Conservation (phyloP, 2,329 filamentous ascomycete species). For the Trichothecium roseum region DNA sequence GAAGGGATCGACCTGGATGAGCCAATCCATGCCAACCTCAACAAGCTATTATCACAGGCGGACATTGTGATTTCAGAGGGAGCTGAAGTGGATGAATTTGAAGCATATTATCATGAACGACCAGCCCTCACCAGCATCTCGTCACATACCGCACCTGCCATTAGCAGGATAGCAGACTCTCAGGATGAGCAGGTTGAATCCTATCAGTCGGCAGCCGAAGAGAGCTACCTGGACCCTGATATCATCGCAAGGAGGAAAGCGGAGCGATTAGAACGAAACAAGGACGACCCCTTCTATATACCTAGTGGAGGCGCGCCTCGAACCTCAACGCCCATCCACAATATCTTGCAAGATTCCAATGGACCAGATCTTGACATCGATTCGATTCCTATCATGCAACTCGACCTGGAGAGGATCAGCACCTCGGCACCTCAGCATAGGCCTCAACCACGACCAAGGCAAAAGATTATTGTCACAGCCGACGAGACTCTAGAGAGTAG, state of each 20-base stretch:
- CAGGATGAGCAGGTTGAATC: conserved; percentile 39
- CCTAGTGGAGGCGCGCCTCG: conserved; percentile 39
- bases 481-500: conserved; percentile 61
- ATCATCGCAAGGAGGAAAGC: conserved; percentile 64
- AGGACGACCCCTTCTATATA: conserved; percentile 95
- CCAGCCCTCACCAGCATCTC: conserved; percentile 40
- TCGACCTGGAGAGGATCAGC: conserved; percentile 57
- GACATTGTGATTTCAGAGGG: conserved; percentile 37
- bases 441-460: conserved; percentile 33
- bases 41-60: conserved; percentile 51
- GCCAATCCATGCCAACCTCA: conserved; percentile 69
- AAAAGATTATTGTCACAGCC: conserved; percentile 56
- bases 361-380: conserved; percentile 80
- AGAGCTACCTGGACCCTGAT: conserved; percentile 61
- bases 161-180: conserved; percentile 39
- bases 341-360: conserved; percentile 62
- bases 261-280: conserved; percentile 72
- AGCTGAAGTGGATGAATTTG: conserved; percentile 56
- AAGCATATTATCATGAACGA: conserved; percentile 52
- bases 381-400: conserved; percentile 88
- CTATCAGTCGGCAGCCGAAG: conserved; percentile 50
- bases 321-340: conserved; percentile 68
- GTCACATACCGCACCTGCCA: conserved; percentile 38
- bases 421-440: conserved; percentile 19
- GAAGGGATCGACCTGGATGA: conserved; percentile 67